Percentiles rank a stretch among this genome's conserved stretches.
Conservation (phyloP, 2,329 filamentous ascomycete species). For the Zasmidium angulare region DNA sequence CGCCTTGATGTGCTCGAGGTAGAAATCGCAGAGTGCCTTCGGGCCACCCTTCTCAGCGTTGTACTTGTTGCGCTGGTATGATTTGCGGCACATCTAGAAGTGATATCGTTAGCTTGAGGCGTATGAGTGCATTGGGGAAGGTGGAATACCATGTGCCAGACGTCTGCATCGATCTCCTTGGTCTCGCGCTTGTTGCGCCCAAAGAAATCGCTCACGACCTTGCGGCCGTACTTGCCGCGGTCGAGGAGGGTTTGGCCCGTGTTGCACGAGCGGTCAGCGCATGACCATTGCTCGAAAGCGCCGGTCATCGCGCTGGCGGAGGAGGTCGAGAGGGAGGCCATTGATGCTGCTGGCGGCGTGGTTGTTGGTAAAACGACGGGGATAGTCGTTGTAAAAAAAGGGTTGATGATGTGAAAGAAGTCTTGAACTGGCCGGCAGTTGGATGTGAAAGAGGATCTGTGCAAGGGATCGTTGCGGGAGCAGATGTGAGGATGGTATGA, state of each 20-base stretch:
- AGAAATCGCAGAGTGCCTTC: constrained; percentile 10
- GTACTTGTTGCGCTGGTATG: constrained; percentile 65
- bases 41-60: constrained; percentile 16
- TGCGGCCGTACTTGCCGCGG: constrained; percentile 47
- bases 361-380: no score
- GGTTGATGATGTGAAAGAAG: no score
- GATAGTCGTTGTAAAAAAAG: no score
- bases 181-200: constrained; percentile 80
- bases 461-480: no score
- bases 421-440: background rate
- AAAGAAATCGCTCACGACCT: constrained; percentile 79
- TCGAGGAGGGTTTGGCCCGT: constrained; percentile 2
- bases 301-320: constrained; percentile 1
- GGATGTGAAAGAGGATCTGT: no score
- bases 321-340: no score
- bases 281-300: constrained; percentile 11
- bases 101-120: background rate
- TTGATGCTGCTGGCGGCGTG: no score
- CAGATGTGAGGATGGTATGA: no score
- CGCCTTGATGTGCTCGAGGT: constrained; percentile 22
- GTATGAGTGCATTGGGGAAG: background rate
- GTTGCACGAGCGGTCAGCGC: constrained; percentile 19
- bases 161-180: constrained; percentile 63
- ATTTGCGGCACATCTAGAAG: constrained; percentile 63
- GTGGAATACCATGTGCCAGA: constrained; percentile 52